These are phyloP conservation scores for Gnomoniopsis smithogilvyi DNA, from an alignment of 2,329 filamentous ascomycete genomes.

Conservation along the genomic window DNA sequence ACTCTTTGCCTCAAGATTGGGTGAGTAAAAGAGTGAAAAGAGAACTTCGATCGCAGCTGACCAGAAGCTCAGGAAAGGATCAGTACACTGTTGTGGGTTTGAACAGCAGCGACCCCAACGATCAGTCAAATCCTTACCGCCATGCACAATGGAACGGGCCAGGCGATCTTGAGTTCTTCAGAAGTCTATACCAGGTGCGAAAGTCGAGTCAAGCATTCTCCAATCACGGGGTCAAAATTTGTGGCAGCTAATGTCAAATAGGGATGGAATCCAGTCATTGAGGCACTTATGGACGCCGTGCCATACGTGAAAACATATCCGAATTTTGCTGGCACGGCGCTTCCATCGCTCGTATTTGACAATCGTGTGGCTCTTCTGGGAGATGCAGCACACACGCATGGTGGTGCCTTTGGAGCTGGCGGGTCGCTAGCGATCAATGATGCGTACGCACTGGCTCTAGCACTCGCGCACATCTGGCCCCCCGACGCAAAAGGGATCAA, in stretches of 20 bases:
- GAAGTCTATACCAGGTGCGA: constrained; percentile 23
- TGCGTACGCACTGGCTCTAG: constrained; percentile 29
- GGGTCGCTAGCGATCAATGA: constrained; percentile 37
- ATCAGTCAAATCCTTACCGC: constrained; percentile 21
- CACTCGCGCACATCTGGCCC: constrained; percentile 18
- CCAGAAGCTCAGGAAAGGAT: constrained; percentile 20
- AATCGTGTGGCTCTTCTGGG: no score
- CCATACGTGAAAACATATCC: constrained; percentile 30
- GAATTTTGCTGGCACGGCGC: constrained; percentile 28
- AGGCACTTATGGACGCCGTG: constrained; percentile 28
- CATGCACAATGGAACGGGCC: constrained; percentile 26
- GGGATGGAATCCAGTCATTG: constrained; percentile 34
- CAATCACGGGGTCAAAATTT: no score
- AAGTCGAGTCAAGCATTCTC: no score
- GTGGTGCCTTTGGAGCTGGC: constrained; percentile 35
- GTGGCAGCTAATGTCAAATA: constrained; percentile 4
- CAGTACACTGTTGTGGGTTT: constrained; percentile 31
- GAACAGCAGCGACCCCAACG: constrained; percentile 23
- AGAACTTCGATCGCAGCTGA: neutral
- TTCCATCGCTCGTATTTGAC: constrained; percentile 25
- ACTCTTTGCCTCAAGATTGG: no score
- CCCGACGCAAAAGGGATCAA: neutral
- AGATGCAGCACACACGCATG: no score
- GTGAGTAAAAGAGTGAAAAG: no score
- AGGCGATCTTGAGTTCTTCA: constrained; percentile 27